These are phyloP conservation scores for Achlya hypogyna DNA, from an alignment of 352 stramenopile species.

Conservation along the genomic window DNA sequence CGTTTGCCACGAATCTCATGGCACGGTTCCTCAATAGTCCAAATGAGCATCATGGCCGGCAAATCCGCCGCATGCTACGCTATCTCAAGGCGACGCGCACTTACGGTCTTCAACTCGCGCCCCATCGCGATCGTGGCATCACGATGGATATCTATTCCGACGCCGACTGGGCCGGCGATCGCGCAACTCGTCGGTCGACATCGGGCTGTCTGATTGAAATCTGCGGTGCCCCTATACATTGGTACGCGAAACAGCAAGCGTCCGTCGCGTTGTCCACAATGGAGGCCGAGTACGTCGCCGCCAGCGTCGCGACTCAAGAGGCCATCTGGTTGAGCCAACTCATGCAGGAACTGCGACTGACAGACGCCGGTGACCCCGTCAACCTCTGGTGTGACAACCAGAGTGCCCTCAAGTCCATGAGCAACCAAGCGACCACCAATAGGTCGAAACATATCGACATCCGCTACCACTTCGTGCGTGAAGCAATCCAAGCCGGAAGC, in stretches of 20 bases:
- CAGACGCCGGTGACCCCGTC: background rate
- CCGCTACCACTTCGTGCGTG: constrained; percentile 25
- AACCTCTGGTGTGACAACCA: constrained; percentile 5
- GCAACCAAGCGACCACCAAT: background rate
- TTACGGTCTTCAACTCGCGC: background rate
- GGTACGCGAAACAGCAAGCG: constrained; percentile 1
- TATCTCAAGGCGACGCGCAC: background rate
- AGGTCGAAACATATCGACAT: constrained; percentile 29
- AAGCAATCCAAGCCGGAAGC: constrained; percentile 23
- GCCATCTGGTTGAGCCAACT: background rate
- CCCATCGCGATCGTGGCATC: background rate
- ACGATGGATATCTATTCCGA: background rate
- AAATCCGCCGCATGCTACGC: background rate
- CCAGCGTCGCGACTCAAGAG: background rate
- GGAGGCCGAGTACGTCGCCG: constrained; percentile 21
- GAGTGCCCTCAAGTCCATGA: background rate
- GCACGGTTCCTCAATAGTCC: background rate
- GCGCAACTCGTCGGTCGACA: constrained; percentile 4
- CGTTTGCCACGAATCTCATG: constrained; percentile 11
- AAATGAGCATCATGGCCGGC: background rate
- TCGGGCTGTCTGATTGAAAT: constrained; percentile 14
- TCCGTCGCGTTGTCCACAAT: constrained; percentile 16
- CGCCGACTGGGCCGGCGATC: constrained; percentile 20
- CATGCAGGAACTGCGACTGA: background rate
- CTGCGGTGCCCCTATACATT: constrained; percentile 2